These are phyloP conservation scores for Suhomyces bolitotheri DNA, from an alignment of 1,139 yeast genomes.

Conservation along the genomic window DNA sequence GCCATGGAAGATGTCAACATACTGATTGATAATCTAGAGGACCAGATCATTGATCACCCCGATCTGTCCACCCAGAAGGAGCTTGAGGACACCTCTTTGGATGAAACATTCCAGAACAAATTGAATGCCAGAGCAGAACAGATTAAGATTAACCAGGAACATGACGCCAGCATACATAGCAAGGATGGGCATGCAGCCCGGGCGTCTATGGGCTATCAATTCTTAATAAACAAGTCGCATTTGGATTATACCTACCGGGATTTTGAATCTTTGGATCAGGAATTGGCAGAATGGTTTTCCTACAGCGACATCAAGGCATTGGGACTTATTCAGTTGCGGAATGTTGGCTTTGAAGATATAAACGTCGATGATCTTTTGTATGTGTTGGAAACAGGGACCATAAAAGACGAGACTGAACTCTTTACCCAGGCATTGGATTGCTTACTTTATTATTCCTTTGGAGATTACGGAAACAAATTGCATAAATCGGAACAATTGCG, in stretches of 20 bases:
- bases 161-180: conserved; percentile 4
- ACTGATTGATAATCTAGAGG: conserved; percentile 49
- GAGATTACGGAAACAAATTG: conserved; percentile 35
- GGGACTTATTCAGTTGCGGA: conserved; percentile 4
- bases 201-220: conserved; percentile 22
- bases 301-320: conserved; percentile 42
- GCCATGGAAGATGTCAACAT: conserved; percentile 41
- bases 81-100: conserved; percentile 34
- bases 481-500: conserved; percentile 38
- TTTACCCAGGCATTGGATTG: conserved; percentile 8
- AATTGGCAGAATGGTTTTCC: conserved; percentile 67
- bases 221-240: conserved; percentile 36
- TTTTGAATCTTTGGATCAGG: conserved; percentile 40
- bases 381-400: background rate
- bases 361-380: background rate
- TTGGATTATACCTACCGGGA: conserved; percentile 52
- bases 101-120: conserved; percentile 48
- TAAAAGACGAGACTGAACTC: background rate
- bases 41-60: conserved; percentile 49
- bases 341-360: background rate
- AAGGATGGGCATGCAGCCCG: conserved; percentile 2
- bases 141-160: conserved; percentile 23
- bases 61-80: conserved; percentile 39
- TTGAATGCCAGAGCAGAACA: conserved; percentile 49
- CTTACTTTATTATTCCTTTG: conserved; percentile 42